A percentile compares a stretch with the other conserved stretches of the same genome.
phyloP scores from a whole-genome alignment of 345 rosid genomes.

The Corchorus capsularis region DNA sequence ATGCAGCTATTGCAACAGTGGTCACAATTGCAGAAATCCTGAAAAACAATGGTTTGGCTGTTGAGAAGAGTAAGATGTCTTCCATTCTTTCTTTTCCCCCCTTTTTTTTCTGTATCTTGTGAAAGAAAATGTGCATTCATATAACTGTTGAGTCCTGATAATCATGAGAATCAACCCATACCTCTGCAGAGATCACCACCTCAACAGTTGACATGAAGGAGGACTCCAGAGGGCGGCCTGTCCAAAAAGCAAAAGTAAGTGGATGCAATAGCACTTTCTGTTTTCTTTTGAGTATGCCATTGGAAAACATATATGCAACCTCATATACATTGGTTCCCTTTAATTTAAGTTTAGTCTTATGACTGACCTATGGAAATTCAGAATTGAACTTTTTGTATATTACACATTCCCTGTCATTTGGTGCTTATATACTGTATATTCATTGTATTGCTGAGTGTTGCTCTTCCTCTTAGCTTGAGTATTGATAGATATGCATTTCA shows the following conservation, averaged over 20 bases:
- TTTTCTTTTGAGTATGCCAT: neutral
- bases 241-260: constrained; percentile 85
- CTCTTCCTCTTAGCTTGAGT: neutral
- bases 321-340: neutral
- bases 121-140: neutral
- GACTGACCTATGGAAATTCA: neutral
- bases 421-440: no score
- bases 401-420: no score
- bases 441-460: neutral
- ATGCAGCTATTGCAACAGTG: constrained; percentile 83
- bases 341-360: neutral
- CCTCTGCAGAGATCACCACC: constrained; percentile 64
- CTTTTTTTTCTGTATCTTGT: no score
- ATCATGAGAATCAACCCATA: neutral
- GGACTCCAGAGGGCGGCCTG: constrained; percentile 72
- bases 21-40: constrained; percentile 85
- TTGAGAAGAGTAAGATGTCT: constrained; percentile 77
- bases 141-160: neutral
- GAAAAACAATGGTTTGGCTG: constrained; percentile 86
- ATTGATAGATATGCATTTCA: constrained; percentile 5
- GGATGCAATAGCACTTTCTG: no score
- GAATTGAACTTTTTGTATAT: neutral
- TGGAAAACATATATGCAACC: neutral
- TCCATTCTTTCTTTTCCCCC: neutral
- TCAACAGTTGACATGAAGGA: constrained; percentile 83